Evolutionary conservation across 192 early-diverging fungal species (phyloP), one percentile per base, ranked within the genome.

Genomic region (Backusella morwellensis): DNA sequence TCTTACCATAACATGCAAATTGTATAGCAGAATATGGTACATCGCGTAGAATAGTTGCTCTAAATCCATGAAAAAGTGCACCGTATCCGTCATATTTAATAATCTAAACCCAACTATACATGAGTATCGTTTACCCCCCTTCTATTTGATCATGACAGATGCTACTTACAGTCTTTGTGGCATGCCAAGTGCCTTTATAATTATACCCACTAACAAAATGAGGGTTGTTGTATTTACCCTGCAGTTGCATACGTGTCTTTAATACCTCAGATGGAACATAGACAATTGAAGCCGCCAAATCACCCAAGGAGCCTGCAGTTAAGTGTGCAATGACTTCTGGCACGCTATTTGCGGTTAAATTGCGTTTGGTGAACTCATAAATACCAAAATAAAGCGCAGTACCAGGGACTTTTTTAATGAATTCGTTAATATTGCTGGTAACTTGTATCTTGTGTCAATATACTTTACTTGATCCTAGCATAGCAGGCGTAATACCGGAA

Each of bases 161-260:
- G 26, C 26, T 26, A 73, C 82, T 75, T 82, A 88, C 87, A 80
- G 86, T 85, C 66, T 83, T 81, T 11, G 91, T 82, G 1, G 90
- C 87, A 68, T 86, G 86, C 81, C 86, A 83, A 34, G 90, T 90
- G 69, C 89, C 92, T 79, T 90, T 84, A 77, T 95, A 93, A 72
- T 88, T 88, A 78, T 95, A 93, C 84, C 84, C 87, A 74, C 82
- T 92, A 80, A 84, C 90, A 87, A 83, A 86, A 54, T 81, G 84
- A 32, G 91, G 90, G 76, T 92, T 92, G 74, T 92, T 92, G 74
- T 90, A 91, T 36, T 88, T 80, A 17, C 93, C 93, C 75, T 95
- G 94, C 21, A 95, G 84, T 73, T 95, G 94, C 79, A 95, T 86
- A 34, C 94, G 86, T 1, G 92, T 93, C 80, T 95, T 95, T 66